A percentile compares a stretch with the other conserved stretches of the same genome.
Evolutionary conservation across 2,329 filamentous ascomycete genomes (phyloP).

Genomic region (Fusarium penzigii): DNA sequence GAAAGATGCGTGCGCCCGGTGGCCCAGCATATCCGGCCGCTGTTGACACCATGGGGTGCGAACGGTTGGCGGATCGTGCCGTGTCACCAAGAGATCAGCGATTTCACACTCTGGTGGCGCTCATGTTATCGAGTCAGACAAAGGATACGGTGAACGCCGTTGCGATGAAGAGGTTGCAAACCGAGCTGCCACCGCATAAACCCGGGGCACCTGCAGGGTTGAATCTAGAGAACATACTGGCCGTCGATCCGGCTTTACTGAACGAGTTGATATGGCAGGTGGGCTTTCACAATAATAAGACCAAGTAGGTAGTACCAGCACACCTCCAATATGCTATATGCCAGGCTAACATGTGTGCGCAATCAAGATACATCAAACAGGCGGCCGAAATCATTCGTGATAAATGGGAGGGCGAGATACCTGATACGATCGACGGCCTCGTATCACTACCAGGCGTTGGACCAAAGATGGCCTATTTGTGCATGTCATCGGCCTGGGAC

Average conservation of each 20-base stretch:
- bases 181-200: conserved; percentile 61
- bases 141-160: conserved; percentile 89
- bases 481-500: conserved; percentile 71
- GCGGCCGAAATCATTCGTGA: conserved; percentile 73
- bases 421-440: conserved; percentile 73
- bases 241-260: conserved; percentile 62
- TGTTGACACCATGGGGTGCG: conserved; percentile 98
- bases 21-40: conserved; percentile 70
- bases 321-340: no score
- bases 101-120: conserved; percentile 81
- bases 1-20: conserved; percentile 68
- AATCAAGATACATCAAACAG: conserved; percentile 64
- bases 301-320: conserved; percentile 47
- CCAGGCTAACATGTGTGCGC: conserved; percentile 14
- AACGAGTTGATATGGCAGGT: conserved; percentile 81
- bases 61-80: conserved; percentile 62
- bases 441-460: conserved; percentile 82
- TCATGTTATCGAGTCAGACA: conserved; percentile 92
- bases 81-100: conserved; percentile 60
- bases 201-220: conserved; percentile 54
- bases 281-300: conserved; percentile 95
- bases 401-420: conserved; percentile 73
- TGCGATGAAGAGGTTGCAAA: conserved; percentile 78
- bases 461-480: conserved; percentile 93
- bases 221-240: conserved; percentile 75